These are phyloP conservation scores for Solanum bulbocastanum DNA, from an alignment of 257 asterid species.

Conservation along the genomic window DNA sequence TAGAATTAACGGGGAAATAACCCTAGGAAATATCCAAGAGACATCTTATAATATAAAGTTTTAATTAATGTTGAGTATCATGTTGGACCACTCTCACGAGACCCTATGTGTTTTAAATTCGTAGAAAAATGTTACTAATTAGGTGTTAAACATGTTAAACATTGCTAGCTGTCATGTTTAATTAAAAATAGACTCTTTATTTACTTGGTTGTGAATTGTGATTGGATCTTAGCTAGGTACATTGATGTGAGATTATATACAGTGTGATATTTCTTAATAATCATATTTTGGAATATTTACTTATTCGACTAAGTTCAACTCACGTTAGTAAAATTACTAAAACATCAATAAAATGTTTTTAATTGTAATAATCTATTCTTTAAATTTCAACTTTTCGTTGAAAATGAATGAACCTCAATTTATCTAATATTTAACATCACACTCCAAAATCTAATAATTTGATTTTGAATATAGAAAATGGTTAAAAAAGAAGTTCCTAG, in stretches of 20 bases:
- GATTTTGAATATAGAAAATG: neutral
- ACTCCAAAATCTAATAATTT: neutral
- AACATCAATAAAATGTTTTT: neutral
- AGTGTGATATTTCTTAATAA: neutral
- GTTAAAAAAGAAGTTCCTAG: neutral
- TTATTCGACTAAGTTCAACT: neutral
- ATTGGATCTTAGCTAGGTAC: neutral
- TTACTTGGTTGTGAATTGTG: neutral
- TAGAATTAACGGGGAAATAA: neutral
- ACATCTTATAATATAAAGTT: neutral
- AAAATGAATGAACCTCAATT: neutral
- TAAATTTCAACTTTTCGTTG: neutral
- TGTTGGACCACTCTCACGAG: neutral
- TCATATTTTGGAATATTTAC: neutral
- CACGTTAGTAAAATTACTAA: neutral
- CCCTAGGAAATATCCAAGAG: neutral
- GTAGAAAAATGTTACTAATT: neutral
- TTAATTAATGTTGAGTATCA: neutral
- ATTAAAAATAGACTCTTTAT: neutral
- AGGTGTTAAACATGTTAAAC: neutral
- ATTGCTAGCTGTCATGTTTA: neutral
- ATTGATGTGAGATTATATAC: neutral
- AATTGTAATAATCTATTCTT: neutral
- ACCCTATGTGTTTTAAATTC: too few relatives aligned
- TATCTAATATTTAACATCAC: rapidly evolving